Conservation (phyloP, 2,329 filamentous ascomycete genomes). For the Cladosporium sp. region DNA sequence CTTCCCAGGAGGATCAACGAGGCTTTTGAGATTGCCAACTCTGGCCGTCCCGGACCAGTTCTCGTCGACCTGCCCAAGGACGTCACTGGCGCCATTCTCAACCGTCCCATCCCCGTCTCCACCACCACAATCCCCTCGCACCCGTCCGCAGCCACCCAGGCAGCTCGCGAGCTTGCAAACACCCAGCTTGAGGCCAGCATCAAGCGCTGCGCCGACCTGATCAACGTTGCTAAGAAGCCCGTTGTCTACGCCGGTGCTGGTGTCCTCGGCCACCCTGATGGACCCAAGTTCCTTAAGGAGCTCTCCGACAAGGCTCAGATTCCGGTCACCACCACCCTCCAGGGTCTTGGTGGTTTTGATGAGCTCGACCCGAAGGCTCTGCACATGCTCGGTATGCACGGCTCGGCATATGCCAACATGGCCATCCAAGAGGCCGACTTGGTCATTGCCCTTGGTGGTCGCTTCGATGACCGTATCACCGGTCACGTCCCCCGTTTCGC, state of each 20-base stretch:
- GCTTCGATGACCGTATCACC: conserved; percentile 96
- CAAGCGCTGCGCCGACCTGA: conserved; percentile 67
- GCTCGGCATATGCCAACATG: conserved; percentile 95
- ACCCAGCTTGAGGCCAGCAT: conserved; percentile 70
- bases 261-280: conserved; percentile 72
- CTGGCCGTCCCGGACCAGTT: conserved; percentile 86
- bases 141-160: conserved; percentile 78
- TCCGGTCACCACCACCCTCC: conserved; percentile 91
- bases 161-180: conserved; percentile 65
- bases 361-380: conserved; percentile 90
- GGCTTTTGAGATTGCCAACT: conserved; percentile 95
- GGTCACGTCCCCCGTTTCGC: conserved; percentile 77
- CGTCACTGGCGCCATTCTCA: conserved; percentile 77
- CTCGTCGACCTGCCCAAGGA: conserved; percentile 96
- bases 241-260: conserved; percentile 93
- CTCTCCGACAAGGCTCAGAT: conserved; percentile 87
- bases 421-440: conserved; percentile 95
- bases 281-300: conserved; percentile 71
- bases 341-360: conserved; percentile 86
- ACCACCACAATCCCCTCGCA: conserved; percentile 63
- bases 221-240: conserved; percentile 89
- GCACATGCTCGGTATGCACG: conserved; percentile 99
- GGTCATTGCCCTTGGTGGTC: conserved; percentile 86
- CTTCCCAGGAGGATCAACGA: conserved; percentile 92
- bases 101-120: conserved; percentile 75